phyloP scores from a whole-genome alignment of 2,329 filamentous ascomycete genomes.

The Talaromyces funiculosus region DNA sequence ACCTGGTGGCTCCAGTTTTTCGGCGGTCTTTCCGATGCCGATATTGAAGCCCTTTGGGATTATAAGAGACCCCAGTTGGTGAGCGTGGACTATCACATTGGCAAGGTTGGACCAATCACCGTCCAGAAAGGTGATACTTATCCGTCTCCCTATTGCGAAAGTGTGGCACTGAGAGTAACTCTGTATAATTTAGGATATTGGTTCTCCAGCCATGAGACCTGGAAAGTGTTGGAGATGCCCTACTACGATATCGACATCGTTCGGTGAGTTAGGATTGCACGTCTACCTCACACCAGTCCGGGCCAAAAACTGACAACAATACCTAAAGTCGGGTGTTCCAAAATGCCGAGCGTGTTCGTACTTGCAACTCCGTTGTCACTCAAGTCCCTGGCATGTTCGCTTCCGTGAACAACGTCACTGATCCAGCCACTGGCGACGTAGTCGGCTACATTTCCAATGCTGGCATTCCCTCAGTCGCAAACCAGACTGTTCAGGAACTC shows the following conservation, averaged over 20 bases:
- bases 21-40: conserved; percentile 25
- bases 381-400: conserved; percentile 38
- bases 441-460: conserved; percentile 40
- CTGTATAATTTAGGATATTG: conserved; percentile 24
- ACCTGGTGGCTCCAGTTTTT: conserved; percentile 41
- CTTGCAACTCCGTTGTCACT: conserved; percentile 39
- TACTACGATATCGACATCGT: conserved; percentile 41
- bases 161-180: not conserved
- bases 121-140: conserved; percentile 32
- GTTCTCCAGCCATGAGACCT: conserved; percentile 41
- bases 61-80: conserved; percentile 36
- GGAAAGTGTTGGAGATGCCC: conserved; percentile 41
- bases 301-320: not conserved
- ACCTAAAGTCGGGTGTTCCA: conserved; percentile 30
- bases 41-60: conserved; percentile 35
- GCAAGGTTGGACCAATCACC: conserved; percentile 36
- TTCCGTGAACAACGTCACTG: conserved; percentile 41
- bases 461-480: conserved; percentile 38
- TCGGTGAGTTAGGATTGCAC: conserved; percentile 20
- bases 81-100: conserved; percentile 34
- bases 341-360: conserved; percentile 39
- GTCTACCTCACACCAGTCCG: not conserved
- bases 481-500: conserved; percentile 36
- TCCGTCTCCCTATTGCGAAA: not conserved
- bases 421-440: conserved; percentile 32